Evolutionary conservation across 139 green algal species (phyloP).

Genomic region (Zygnema cylindricum): DNA sequence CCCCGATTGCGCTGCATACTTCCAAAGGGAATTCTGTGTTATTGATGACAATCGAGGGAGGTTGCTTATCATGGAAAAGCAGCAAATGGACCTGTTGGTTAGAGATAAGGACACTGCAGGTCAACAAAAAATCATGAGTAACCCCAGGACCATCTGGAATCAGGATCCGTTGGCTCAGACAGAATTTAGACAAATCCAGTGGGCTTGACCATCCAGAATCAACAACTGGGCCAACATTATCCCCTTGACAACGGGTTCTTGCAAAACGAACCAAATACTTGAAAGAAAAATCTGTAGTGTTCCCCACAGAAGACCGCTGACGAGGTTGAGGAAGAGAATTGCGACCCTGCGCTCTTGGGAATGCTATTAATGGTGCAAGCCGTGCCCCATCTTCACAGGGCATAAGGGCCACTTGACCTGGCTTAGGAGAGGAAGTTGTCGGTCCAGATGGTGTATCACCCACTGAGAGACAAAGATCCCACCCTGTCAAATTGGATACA

Average conservation of each 20-base stretch:
- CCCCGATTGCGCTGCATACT: not conserved
- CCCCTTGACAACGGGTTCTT: no score
- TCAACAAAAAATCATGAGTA: constrained; percentile 33
- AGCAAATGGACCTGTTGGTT: constrained; percentile 36
- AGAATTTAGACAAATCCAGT: not conserved
- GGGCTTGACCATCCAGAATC: constrained; percentile 8
- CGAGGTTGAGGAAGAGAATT: not conserved
- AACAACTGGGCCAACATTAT: not conserved
- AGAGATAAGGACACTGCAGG: constrained; percentile 15
- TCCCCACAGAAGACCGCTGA: not conserved
- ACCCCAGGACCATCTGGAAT: constrained; percentile 15
- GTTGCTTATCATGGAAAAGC: constrained; percentile 36
- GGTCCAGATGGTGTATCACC: not conserved
- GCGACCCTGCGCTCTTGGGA: not conserved
- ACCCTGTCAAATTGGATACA: constrained; percentile 27
- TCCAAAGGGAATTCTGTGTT: not conserved
- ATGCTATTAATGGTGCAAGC: not conserved
- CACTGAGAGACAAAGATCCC: not conserved
- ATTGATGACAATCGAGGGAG: constrained; percentile 10
- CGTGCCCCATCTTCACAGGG: not conserved
- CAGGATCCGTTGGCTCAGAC: not conserved
- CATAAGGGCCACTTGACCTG: not conserved
- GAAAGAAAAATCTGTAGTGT: not conserved
- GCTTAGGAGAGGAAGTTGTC: not conserved
- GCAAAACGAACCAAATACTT: not conserved